Conservation (phyloP, 2,329 filamentous ascomycete species). For the Alternaria consortialis region DNA sequence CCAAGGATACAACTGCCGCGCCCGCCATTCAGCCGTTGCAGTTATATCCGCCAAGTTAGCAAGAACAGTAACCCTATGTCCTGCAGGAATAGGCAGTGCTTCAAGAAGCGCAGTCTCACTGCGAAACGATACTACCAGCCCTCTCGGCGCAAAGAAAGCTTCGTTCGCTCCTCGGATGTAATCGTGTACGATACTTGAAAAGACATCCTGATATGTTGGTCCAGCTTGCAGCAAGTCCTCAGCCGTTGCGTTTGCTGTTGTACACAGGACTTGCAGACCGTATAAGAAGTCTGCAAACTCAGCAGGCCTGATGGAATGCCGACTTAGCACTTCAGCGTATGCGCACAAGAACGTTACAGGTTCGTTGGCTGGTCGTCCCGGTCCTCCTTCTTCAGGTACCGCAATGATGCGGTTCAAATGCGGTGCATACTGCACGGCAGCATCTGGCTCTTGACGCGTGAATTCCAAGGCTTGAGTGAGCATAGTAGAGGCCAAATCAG, state of each 20-base stretch:
- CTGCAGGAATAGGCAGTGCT: conserved; percentile 31
- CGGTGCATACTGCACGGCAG: conserved; percentile 36
- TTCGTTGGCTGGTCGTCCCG: conserved; percentile 13
- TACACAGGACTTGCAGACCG: conserved; percentile 42
- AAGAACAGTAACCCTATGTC: conserved; percentile 33
- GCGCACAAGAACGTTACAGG: conserved; percentile 37
- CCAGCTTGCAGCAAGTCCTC: conserved; percentile 13
- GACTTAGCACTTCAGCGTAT: conserved; percentile 42
- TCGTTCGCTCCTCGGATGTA: conserved; percentile 43
- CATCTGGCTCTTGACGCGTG: conserved; percentile 34
- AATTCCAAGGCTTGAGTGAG: conserved; percentile 39
- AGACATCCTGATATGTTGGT: not conserved
- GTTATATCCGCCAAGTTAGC: conserved; percentile 24
- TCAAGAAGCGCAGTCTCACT: conserved; percentile 35
- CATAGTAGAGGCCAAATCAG: conserved; percentile 21
- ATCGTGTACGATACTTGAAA: conserved; percentile 25
- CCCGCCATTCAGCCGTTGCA: conserved; percentile 27
- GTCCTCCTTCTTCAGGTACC: conserved; percentile 31
- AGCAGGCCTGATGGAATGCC: conserved; percentile 39
- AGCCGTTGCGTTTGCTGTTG: conserved; percentile 18
- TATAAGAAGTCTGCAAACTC: conserved; percentile 47
- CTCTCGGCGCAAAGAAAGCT: conserved; percentile 46
- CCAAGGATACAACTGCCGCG: conserved; percentile 41
- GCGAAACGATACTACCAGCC: conserved; percentile 37
- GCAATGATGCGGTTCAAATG: conserved; percentile 35